These are phyloP conservation scores for Nyctanthes arbortristis DNA, from an alignment of 257 asterid genomes.

Conservation along the genomic window DNA sequence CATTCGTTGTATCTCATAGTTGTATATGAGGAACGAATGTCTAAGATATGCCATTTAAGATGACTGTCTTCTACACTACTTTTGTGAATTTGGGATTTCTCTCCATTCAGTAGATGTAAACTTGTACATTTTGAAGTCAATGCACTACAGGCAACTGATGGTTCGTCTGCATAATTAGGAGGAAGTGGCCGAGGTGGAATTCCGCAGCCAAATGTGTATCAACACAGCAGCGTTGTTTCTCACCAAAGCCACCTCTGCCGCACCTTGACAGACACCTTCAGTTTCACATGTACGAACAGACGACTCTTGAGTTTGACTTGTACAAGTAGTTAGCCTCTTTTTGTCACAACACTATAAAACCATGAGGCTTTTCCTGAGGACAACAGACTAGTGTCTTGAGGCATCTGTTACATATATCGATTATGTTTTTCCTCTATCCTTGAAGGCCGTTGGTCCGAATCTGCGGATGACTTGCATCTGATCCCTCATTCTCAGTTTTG, in stretches of 20 bases:
- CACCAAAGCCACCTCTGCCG: background rate
- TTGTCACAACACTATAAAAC: background rate
- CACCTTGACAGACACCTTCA: too few species aligned
- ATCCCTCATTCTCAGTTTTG: slow-evolving; percentile 32
- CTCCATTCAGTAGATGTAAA: background rate
- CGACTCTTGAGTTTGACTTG: background rate
- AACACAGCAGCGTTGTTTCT: background rate
- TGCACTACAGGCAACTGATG: background rate
- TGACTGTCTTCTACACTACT: background rate
- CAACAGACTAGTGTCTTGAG: background rate
- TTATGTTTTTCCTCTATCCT: slow-evolving; percentile 8
- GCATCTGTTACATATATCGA: slow-evolving; percentile 2
- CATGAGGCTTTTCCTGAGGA: background rate
- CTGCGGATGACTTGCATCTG: slow-evolving; percentile 26
- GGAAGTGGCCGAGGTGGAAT: too few species aligned
- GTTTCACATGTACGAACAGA: too few species aligned
- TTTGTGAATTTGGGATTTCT: background rate
- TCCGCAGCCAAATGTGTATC: background rate
- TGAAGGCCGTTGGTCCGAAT: slow-evolving; percentile 28
- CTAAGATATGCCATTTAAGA: background rate
- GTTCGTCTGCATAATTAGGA: too few species aligned
- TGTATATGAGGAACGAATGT: background rate
- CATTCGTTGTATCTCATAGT: background rate
- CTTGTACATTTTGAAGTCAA: background rate
- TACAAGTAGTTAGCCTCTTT: background rate